phyloP scores from a whole-genome alignment of 2,329 filamentous ascomycete species.

The Cordyceps militaris region DNA sequence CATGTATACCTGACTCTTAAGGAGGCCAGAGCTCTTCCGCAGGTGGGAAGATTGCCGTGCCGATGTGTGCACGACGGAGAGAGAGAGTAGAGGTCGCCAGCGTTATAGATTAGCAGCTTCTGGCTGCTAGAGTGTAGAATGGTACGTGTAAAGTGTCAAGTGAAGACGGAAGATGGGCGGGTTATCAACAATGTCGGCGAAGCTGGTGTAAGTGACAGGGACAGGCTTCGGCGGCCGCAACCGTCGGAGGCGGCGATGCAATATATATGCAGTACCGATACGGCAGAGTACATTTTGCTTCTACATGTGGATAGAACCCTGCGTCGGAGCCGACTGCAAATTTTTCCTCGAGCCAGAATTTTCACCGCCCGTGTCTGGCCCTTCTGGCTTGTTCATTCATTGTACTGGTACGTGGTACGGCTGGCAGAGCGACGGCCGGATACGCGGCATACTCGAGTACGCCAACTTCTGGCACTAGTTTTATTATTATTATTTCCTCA shows the following conservation, averaged over 20 bases:
- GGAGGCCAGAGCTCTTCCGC: slow-evolving; percentile 15
- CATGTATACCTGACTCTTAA: slow-evolving; percentile 10
- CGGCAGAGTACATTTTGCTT: neutral
- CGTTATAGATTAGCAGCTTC: slow-evolving; percentile 8
- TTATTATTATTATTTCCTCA: too few species aligned
- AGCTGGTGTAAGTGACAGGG: neutral
- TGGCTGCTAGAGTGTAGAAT: neutral
- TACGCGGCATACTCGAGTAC: neutral
- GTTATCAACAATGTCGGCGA: too few species aligned
- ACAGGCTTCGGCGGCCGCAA: neutral
- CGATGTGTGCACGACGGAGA: slow-evolving; percentile 2
- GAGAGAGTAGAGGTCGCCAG: slow-evolving; percentile 7
- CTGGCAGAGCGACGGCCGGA: neutral
- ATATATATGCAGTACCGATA: neutral
- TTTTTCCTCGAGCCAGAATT: neutral
- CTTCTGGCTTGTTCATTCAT: neutral
- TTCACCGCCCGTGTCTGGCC: neutral
- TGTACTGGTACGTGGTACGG: too few species aligned
- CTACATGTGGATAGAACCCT: neutral
- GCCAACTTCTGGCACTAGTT: too few species aligned
- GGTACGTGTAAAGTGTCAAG: neutral
- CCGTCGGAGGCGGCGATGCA: neutral
- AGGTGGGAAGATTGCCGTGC: slow-evolving; percentile 10
- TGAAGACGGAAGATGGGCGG: neutral
- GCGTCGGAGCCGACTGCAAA: neutral